These are phyloP conservation scores for Xylaria sp. DNA, from an alignment of 2,329 filamentous ascomycete species.

Conservation along the genomic window DNA sequence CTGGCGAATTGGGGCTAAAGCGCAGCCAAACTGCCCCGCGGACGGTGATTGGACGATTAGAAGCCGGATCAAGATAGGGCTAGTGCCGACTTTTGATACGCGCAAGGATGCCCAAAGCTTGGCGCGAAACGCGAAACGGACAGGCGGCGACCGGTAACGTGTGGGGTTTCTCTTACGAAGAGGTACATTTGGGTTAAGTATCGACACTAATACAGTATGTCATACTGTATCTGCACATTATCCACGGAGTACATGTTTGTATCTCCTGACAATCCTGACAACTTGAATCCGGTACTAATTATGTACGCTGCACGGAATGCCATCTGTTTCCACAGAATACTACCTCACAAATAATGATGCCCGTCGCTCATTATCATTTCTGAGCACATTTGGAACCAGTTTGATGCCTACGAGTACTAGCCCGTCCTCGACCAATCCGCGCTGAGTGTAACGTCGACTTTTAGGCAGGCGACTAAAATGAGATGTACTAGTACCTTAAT, in stretches of 20 bases:
- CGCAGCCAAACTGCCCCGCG: slow-evolving; percentile 11
- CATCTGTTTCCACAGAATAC: not conserved
- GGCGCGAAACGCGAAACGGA: not conserved
- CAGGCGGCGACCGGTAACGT: no score
- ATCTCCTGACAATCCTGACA: no score
- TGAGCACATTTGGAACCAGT: not conserved
- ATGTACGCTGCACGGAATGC: not conserved
- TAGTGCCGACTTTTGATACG: slow-evolving; percentile 3
- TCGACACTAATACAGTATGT: no score
- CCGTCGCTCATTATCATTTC: not conserved
- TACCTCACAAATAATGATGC: not conserved
- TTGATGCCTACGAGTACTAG: not conserved
- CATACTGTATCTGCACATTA: no score
- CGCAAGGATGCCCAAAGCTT: slow-evolving; percentile 4
- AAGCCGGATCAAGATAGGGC: not conserved
- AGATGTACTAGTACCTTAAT: no score
- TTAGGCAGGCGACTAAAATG: not conserved
- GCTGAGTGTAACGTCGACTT: no score
- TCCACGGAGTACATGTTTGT: no score
- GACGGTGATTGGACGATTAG: slow-evolving; percentile 10
- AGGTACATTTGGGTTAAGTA: no score
- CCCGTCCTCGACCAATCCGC: not conserved
- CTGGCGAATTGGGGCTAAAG: slow-evolving; percentile 5
- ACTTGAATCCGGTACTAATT: no score
- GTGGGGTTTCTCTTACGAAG: no score